Evolutionary conservation across 164 flowering plant species (phyloP), one percentile per base, ranked within the genome.

Genomic region (Annona squamosa): DNA sequence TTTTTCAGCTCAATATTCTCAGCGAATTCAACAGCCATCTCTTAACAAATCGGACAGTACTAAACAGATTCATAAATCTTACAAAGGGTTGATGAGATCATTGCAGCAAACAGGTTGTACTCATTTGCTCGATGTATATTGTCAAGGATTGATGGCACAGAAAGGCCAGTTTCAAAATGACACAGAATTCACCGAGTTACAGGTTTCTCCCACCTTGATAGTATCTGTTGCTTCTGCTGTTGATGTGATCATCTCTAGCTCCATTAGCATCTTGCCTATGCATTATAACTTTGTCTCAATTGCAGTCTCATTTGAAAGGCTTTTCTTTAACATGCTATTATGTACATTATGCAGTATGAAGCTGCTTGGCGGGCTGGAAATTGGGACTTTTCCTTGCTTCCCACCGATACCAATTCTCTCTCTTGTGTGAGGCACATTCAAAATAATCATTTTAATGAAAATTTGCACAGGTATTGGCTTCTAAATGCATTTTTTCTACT

Each of bases 311-410:
- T 26, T 26, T 26, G 37, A 26, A 26, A 26, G 37, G 37, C 37
- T 26, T 26, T 26, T 66, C 46, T 46, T 13, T 13, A n/a, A 16
- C 12, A 68, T 46, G 70, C 19, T 3, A 4, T 37, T 57, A 19
- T 6, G 19, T 52, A 47, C 42, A 26, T 79, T 26, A 67, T 84
- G 82, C 79, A 93, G 98, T 95, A 93, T 82, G 99, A 95, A 82
- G 94, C 98, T 83, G 98, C 99, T 69, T 93, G 99, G 98, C 93
- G 97, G 70, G 84, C 91, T 44, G 98, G 98, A 75, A 90, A 91
- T 82, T 95, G 99, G 99, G 98, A 95, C 76, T 91, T 91, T 74
- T 89, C 96, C 72, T 75, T 85, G 70, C 88, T 87, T 71, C 72
- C 74, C 63, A 45, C 75, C 48, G 85, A 81, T 77, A 77, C 78